Percentiles rank a stretch among this genome's conserved stretches.
phyloP scores from a whole-genome alignment of 2,329 filamentous ascomycete species.

The Diaporthe amygdali region DNA sequence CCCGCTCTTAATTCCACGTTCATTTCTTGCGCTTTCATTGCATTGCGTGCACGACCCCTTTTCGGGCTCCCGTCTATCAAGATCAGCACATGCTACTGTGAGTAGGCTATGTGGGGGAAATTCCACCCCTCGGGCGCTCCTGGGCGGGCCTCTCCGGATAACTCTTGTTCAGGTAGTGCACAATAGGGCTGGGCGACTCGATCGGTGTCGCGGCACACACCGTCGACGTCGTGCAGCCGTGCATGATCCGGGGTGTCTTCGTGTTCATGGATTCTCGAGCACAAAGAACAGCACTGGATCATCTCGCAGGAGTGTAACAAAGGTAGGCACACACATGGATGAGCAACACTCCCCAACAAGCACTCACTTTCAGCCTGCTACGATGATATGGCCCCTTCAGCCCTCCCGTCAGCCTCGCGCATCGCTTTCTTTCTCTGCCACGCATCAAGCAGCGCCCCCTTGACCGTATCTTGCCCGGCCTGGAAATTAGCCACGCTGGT shows the following conservation, averaged over 20 bases:
- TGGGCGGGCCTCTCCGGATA: background rate
- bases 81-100: background rate
- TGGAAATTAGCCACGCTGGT: constrained; percentile 19
- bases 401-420: background rate
- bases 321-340: background rate
- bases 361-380: background rate
- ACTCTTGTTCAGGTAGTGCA: background rate
- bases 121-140: constrained; percentile 9
- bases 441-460: constrained; percentile 1
- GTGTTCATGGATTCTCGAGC: background rate
- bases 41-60: constrained; percentile 20
- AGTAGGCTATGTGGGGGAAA: background rate
- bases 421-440: constrained; percentile 1
- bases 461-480: background rate
- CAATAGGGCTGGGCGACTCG: background rate
- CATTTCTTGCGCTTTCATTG: constrained; percentile 17
- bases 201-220: background rate
- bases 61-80: constrained; percentile 10
- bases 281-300: background rate
- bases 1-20: constrained; percentile 24
- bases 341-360: background rate
- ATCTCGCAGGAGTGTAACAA: background rate
- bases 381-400: background rate
- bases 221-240: background rate
- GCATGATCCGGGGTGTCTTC: background rate